These are phyloP conservation scores for Bipolaris sorokiniana DNA, from an alignment of 2,329 filamentous ascomycete genomes.

Conservation along the genomic window DNA sequence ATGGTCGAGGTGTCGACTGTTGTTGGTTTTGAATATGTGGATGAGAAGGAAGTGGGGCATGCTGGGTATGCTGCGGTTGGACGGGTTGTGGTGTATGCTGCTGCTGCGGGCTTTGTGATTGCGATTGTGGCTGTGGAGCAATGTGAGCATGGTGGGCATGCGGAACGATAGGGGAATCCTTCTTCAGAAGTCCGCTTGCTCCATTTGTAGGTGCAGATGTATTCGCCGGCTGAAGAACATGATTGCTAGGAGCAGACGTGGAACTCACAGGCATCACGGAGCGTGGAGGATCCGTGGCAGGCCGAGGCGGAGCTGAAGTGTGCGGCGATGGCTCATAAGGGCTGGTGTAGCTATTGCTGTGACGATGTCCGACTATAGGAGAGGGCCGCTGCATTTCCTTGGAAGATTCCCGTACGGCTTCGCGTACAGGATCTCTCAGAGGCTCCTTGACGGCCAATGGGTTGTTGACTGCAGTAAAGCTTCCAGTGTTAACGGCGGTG, in stretches of 20 bases:
- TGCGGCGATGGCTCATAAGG: conserved; percentile 38
- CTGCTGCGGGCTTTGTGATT: conserved; percentile 18
- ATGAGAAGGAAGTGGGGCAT: conserved; percentile 21
- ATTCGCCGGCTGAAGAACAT: conserved; percentile 22
- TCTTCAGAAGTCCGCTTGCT: conserved; percentile 21
- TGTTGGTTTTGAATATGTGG: conserved; percentile 26
- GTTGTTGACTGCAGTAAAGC: conserved; percentile 36
- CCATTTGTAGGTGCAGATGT: conserved; percentile 24
- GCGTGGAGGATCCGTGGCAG: conserved; percentile 20
- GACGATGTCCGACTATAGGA: conserved; percentile 16
- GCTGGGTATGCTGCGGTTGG: conserved; percentile 15
- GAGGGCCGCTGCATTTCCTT: conserved; percentile 20
- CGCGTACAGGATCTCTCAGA: conserved; percentile 19
- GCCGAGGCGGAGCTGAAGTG: conserved; percentile 16
- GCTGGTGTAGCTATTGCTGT: conserved; percentile 36
- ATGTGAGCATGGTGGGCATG: conserved; percentile 25
- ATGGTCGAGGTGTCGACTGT: conserved; percentile 24
- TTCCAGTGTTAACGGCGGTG: conserved; percentile 31
- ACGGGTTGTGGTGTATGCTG: conserved; percentile 14
- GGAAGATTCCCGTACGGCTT: conserved; percentile 21
- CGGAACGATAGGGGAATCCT: conserved; percentile 31
- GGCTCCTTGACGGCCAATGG: conserved; percentile 21
- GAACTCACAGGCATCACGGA: conserved; percentile 22
- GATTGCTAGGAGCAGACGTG: conserved; percentile 6
- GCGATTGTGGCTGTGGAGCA: conserved; percentile 28